Evolutionary conservation across 495 filamentous ascomycete species (phyloP), one percentile per base, ranked within the genome.

Genomic region (Xylaria scruposa): DNA sequence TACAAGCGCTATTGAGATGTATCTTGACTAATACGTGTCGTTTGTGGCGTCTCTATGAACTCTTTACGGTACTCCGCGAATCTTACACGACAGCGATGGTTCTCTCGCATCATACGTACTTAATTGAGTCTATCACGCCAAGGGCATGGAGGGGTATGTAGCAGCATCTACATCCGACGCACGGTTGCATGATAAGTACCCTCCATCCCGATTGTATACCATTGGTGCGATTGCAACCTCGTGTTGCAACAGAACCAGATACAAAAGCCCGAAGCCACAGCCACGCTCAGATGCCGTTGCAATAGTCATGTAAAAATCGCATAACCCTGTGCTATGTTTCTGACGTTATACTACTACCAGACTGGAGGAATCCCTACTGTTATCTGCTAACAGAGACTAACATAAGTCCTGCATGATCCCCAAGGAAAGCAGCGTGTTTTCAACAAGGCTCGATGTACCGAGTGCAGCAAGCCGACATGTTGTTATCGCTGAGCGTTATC

Each of bases 371-470:
- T 13, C 19, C 13, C 13, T 47, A 17, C 46, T 49, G 19, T 7
- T 6, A 17, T 19, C 1, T 49, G 1, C 15, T 15, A 6, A n/a
- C 17, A 44, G 15, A 4, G 44, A 47, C 44, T 4, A 44, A 15
- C 0, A 8, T 40, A 77, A 19, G 60, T 83, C 0, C 68, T 81
- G 1, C 72, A 79, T n/a, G 40, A 74, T 67, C 70, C 63, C 54
- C 63, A 38, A 13, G 68, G 63, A 21, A 53, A 36, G 19, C n/a
- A 58, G 38, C 60, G 17, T 21, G 24, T 21, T 51, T 21, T 51
- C 59, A 67, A 70, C 24, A 71, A 79, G 26, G 80, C 77, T 4
- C 38, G 56, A 6, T 84, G 82, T 64, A 80, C 83, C 49, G 7
- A 51, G 47, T 12, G 47, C 5, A 49, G 46, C 46, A 49, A 7